Percentiles rank a stretch among this genome's conserved stretches.
These are phyloP conservation scores for Neonectria punicea DNA, from an alignment of 2,329 filamentous ascomycete genomes.

Conservation along the genomic window DNA sequence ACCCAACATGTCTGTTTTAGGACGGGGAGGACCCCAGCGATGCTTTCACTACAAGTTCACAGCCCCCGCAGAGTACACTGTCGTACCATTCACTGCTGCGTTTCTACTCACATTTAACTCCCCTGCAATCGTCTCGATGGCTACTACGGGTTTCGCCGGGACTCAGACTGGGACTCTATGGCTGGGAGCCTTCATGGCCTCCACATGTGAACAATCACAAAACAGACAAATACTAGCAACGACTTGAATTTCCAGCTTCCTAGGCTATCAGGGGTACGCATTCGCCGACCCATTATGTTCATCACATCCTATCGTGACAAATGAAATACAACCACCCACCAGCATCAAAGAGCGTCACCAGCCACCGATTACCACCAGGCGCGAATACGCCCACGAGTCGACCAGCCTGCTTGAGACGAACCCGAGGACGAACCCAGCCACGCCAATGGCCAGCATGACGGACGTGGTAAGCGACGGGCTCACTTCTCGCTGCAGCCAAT, in stretches of 20 bases:
- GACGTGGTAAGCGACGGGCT: conserved; percentile 33
- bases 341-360: not conserved
- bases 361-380: not conserved
- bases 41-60: too few relatives aligned
- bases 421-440: conserved; percentile 26
- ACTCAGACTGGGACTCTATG: conserved; percentile 22
- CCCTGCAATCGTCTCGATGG: too few relatives aligned
- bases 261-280: not conserved
- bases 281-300: not conserved
- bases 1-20: too few relatives aligned
- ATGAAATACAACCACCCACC: not conserved
- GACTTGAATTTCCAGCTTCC: not conserved
- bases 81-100: too few relatives aligned
- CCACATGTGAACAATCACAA: not conserved
- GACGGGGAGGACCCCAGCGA: too few relatives aligned
- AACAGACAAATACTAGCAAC: not conserved
- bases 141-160: too few relatives aligned
- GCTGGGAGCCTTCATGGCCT: not conserved
- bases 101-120: too few relatives aligned
- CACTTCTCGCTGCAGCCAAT: conserved; percentile 31
- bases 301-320: conserved; percentile 7
- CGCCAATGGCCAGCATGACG: conserved; percentile 35
- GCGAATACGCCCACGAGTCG: conserved; percentile 18
- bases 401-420: conserved; percentile 30
- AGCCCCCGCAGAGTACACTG: too few relatives aligned